These are phyloP conservation scores for Spinellus fusiger DNA, from an alignment of 192 early-diverging fungal genomes.

Conservation along the genomic window DNA sequence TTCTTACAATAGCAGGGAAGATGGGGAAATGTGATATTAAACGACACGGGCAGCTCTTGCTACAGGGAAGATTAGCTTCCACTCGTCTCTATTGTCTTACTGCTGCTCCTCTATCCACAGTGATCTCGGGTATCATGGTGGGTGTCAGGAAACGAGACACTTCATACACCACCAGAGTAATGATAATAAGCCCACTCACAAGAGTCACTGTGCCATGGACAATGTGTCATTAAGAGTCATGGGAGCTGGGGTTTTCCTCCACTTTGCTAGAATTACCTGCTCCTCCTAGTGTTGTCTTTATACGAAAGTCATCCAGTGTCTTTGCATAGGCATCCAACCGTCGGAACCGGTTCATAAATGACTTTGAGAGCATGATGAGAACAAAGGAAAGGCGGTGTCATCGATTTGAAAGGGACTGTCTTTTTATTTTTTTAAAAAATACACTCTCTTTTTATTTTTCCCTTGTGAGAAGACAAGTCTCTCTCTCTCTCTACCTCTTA, in stretches of 20 bases:
- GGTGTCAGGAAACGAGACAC: conserved; percentile 69
- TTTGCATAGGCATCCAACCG: conserved; percentile 87
- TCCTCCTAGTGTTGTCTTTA: conserved; percentile 72
- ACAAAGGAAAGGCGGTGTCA: neutral
- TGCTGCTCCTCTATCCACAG: conserved; percentile 76
- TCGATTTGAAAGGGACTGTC: neutral
- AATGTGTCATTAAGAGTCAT: neutral
- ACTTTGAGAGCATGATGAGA: conserved; percentile 19
- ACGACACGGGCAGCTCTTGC: conserved; percentile 81
- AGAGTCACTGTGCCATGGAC: conserved; percentile 62
- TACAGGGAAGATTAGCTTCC: neutral
- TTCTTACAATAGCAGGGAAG: conserved; percentile 78
- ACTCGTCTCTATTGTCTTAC: neutral
- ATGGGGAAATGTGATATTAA: conserved; percentile 86
- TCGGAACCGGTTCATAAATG: conserved; percentile 43
- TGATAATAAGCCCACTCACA: conserved; percentile 60
- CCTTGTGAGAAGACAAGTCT: neutral
- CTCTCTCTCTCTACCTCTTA: neutral
- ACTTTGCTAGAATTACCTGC: conserved; percentile 36
- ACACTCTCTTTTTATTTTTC: neutral
- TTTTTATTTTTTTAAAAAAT: no score
- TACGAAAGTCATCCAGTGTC: conserved; percentile 88
- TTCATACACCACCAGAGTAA: conserved; percentile 72
- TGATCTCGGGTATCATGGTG: conserved; percentile 63
- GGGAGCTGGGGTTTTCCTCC: neutral